A percentile compares a stretch with the other conserved stretches of the same genome.
phyloP scores from a whole-genome alignment of 129 eudicot species.

The Centaurea solstitialis region DNA sequence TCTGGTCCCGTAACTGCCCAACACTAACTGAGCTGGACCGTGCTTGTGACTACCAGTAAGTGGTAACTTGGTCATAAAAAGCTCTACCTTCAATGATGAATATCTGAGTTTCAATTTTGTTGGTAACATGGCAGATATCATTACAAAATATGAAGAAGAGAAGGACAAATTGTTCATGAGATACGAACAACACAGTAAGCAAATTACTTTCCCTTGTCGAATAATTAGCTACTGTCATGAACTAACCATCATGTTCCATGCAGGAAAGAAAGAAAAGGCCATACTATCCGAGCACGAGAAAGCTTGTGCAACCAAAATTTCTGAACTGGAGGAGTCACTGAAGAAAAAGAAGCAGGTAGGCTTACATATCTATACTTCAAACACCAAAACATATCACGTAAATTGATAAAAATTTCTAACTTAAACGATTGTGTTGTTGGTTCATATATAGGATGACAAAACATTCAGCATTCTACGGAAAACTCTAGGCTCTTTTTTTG shows the following conservation, averaged over 20 bases:
- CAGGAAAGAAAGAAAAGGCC: constrained; percentile 95
- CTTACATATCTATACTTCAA: constrained; percentile 13
- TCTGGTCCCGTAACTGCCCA: too few relatives aligned
- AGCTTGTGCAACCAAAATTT: constrained; percentile 57
- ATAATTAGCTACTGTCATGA: not conserved
- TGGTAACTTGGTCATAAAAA: not conserved
- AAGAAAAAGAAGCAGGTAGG: constrained; percentile 99
- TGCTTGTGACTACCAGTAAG: not conserved
- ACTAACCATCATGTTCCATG: constrained; percentile 14
- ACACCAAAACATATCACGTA: not conserved
- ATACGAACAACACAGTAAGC: constrained; percentile 91
- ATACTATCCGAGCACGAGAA: constrained; percentile 76
- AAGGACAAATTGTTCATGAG: constrained; percentile 69
- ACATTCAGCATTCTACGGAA: constrained; percentile 88
- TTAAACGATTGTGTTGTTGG: constrained; percentile 8
- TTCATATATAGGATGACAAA: constrained; percentile 72
- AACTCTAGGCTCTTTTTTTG: constrained; percentile 78
- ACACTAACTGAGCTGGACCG: not conserved
- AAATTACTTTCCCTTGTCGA: not conserved
- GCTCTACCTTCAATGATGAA: not conserved
- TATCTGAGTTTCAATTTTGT: constrained; percentile 3
- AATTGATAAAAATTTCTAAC: not conserved
- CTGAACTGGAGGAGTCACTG: constrained; percentile 81
- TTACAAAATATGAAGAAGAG: constrained; percentile 88
- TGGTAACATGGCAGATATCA: constrained; percentile 48